Percentiles rank a stretch among this genome's conserved stretches.
These are phyloP conservation scores for Carpinus viminea DNA, from an alignment of 306 rosid genomes.

Conservation along the genomic window DNA sequence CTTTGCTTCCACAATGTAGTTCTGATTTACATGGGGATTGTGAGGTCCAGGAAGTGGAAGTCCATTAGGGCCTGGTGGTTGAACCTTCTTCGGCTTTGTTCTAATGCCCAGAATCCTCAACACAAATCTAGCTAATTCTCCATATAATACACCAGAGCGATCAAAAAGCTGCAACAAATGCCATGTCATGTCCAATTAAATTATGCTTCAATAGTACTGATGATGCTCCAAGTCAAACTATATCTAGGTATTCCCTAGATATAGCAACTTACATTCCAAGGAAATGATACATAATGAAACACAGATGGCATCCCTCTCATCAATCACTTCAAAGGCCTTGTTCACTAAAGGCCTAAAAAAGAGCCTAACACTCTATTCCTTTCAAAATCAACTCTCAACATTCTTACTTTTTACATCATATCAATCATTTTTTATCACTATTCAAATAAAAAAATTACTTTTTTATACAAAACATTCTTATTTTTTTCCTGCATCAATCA, in stretches of 20 bases:
- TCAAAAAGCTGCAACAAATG: slow-evolving; percentile 69
- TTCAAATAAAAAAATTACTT: no score
- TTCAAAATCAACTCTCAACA: no score
- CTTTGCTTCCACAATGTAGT: slow-evolving; percentile 66
- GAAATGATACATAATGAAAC: neutral
- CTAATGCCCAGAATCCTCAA: slow-evolving; percentile 73
- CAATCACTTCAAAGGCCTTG: neutral
- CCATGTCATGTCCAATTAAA: slow-evolving; percentile 22
- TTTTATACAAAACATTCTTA: no score
- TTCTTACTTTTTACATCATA: no score
- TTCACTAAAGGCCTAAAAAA: no score
- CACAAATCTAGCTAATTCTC: slow-evolving; percentile 91
- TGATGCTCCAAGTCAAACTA: neutral
- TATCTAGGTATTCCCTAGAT: neutral
- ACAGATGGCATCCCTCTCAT: neutral
- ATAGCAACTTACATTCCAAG: neutral
- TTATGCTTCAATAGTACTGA: neutral
- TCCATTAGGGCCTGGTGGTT: slow-evolving; percentile 63
- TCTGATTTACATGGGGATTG: slow-evolving; percentile 39
- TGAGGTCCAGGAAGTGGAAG: slow-evolving; percentile 50
- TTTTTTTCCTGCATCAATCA: no score
- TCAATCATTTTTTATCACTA: no score
- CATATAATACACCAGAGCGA: slow-evolving; percentile 82
- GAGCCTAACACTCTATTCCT: no score
- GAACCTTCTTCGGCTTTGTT: slow-evolving; percentile 53